Conservation (phyloP, 2,329 filamentous ascomycete species). For the Monosporascus sp. region DNA sequence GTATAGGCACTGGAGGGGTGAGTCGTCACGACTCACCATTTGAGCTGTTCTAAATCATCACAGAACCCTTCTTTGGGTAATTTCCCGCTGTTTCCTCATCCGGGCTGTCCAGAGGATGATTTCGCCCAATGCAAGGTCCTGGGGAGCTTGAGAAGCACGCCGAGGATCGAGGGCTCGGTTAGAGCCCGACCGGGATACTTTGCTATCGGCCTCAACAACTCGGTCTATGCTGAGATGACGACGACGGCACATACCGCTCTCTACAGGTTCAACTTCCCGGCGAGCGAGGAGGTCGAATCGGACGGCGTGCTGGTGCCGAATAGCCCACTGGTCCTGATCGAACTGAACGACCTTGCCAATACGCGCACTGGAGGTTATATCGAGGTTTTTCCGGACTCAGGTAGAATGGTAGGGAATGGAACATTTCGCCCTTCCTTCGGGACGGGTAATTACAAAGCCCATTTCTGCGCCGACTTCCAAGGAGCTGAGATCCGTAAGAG, state of each 20-base stretch:
- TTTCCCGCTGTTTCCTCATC: conserved; percentile 47
- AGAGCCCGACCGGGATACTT: conserved; percentile 56
- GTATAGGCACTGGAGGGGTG: conserved; percentile 26
- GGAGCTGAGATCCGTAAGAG: conserved; percentile 49
- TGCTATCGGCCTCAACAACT: conserved; percentile 48
- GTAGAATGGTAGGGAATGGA: conserved; percentile 54
- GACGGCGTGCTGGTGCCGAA: conserved; percentile 26
- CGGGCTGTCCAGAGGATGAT: conserved; percentile 42
- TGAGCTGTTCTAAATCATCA: conserved; percentile 9
- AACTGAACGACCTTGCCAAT: conserved; percentile 51
- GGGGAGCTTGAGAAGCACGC: conserved; percentile 38
- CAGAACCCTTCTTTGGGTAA: conserved; percentile 44
- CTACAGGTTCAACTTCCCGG: conserved; percentile 53
- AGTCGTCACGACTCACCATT: conserved; percentile 7
- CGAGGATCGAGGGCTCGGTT: conserved; percentile 44
- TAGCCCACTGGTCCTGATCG: conserved; percentile 53
- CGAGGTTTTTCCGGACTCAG: conserved; percentile 42
- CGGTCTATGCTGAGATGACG: conserved; percentile 56
- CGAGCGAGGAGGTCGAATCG: conserved; percentile 18
- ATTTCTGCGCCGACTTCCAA: conserved; percentile 57
- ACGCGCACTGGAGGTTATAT: conserved; percentile 45
- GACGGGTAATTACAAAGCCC: conserved; percentile 48
- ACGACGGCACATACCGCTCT: conserved; percentile 52
- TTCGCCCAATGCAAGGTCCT: conserved; percentile 45
- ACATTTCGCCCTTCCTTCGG: conserved; percentile 57